These are phyloP conservation scores for Curvularia sp. DNA, from an alignment of 2,329 filamentous ascomycete species.

Conservation along the genomic window DNA sequence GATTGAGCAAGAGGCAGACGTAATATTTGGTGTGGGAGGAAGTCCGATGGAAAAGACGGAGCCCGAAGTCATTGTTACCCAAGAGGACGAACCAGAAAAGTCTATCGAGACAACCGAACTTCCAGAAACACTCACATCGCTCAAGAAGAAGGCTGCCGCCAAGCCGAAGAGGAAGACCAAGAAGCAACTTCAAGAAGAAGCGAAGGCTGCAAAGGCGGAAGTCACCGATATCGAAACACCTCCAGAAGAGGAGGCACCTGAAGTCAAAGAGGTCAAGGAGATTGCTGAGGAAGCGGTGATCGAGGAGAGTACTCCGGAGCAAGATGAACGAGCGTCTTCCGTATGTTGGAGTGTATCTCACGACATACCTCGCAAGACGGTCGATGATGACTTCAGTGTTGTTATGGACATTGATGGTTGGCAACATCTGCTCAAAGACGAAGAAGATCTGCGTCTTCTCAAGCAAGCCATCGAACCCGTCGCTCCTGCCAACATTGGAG, in stretches of 20 bases:
- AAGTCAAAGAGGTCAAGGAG: slow-evolving; percentile 50
- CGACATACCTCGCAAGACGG: slow-evolving; percentile 66
- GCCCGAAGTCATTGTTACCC: slow-evolving; percentile 46
- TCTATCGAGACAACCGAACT: slow-evolving; percentile 49
- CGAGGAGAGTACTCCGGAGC: slow-evolving; percentile 41
- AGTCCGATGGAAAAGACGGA: slow-evolving; percentile 54
- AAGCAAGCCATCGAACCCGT: slow-evolving; percentile 59
- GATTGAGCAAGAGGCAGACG: slow-evolving; percentile 83
- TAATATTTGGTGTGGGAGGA: slow-evolving; percentile 62
- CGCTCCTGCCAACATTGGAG: slow-evolving; percentile 59
- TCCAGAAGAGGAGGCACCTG: slow-evolving; percentile 48
- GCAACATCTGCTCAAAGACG: slow-evolving; percentile 72
- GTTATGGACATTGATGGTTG: slow-evolving; percentile 74
- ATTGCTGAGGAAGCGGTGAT: slow-evolving; percentile 37
- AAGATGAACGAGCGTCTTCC: slow-evolving; percentile 58
- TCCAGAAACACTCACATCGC: slow-evolving; percentile 33
- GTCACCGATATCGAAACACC: slow-evolving; percentile 50
- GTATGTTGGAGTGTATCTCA: slow-evolving; percentile 68
- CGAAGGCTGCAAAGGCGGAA: slow-evolving; percentile 46
- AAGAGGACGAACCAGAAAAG: slow-evolving; percentile 53
- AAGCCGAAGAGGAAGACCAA: slow-evolving; percentile 79
- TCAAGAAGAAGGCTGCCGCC: slow-evolving; percentile 49
- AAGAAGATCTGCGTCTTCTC: slow-evolving; percentile 68
- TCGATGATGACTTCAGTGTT: slow-evolving; percentile 69
- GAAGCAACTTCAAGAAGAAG: slow-evolving; percentile 72